Evolutionary conservation across 176 grass and related monocot species (phyloP), one percentile per base, ranked within the genome.

Genomic region (Triticum monococcum): DNA sequence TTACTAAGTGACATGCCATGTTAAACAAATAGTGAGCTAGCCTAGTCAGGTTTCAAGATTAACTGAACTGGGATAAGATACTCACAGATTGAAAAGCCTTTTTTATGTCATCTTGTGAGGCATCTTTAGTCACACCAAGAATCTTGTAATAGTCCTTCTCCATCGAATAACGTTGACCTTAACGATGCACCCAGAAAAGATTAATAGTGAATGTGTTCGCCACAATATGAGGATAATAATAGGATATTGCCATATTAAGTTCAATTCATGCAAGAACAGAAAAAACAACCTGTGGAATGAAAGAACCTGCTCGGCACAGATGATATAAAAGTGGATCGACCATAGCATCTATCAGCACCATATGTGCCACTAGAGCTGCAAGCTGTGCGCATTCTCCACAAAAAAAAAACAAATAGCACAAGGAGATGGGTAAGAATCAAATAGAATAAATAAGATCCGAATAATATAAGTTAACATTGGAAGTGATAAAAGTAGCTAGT

Each of bases 61-160:
- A 66, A 5, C 33, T 75, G 32, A 87, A 83, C 25, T 79, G 57
- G 45, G 48, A 37, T 82, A 77, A 72, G 38, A 90, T 91, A 91
- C 96, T 90, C 81, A 98, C 96, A 68, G 86, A 87, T 84, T 90
- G 91, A 94, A 95, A 98, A 87, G 96, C 93, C 74, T 94, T 95
- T 81, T 98, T 98, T 69, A 98, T 94, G 50, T 98, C 96, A 80
- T 95, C 93, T 78, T 89, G 75, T 0, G 88, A 90, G 74, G 93
- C 93, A 91, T 98, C 83, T 83, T 86, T 89, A 43, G 91, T 63
- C 79, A 98, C 86, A 85, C 96, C 93, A 68, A 98, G 96, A 89
- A 92, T 88, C 75, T 92, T 83, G 83, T 98, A 98, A 75, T 94
- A 95, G 80, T 95, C 90, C 71, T 90, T 92, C 71, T 94, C 88